Base-by-base conservation (phyloP, 2,329 filamentous ascomycete species). In the Exophiala aquamarina region DNA sequence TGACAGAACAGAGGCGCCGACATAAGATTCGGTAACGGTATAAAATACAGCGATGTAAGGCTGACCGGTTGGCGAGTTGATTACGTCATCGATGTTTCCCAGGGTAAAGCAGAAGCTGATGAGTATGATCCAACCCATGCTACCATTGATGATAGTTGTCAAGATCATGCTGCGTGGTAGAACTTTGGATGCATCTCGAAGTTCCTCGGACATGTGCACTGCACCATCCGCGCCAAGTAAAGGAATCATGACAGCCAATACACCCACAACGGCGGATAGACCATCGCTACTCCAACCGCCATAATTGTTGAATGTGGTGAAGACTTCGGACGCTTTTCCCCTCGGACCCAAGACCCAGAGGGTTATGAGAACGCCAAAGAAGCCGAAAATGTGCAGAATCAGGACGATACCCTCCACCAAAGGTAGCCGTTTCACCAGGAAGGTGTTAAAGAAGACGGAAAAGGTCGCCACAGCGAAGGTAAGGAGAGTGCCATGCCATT, bases 401-500 rank as follows among this genome's bases (percentile, higher is more conserved):
- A 74, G 55, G 7, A 72, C 66, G 19, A 70, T 48, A 4, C 61
- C 64, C 56, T 74, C 70, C 26, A 73, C 61, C 40, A 69, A 56
- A 1, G 70, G 70, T 28, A 70, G 56, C 31, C 65, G 63, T 42
- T 65, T 65, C 20, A 67, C 67, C 3, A 70, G 51, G 44, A 71
- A 68, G 0, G 68, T 70, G 52, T 72, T 72, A 58, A 71, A 69
- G 6, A 71, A 44, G 18, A 70, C 66, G 2, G 66, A 66, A 33
- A 72, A 66, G 13, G 61, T 52, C 1, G 64, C 61, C 15, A 71
- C 68, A 9, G 64, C 68, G 50, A 70, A 64, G 15, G 69, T 65
- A 8, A 76, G 53, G 44, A 75, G 60, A 2, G 71, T 73, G 3
- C 65, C 68, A 46, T 75, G 70, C 70, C 70, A 75, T 45, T 63